A percentile compares a stretch with the other conserved stretches of the same genome.
phyloP scores from a whole-genome alignment of 768 basidiomycete species.

The Cyathus striatus region DNA sequence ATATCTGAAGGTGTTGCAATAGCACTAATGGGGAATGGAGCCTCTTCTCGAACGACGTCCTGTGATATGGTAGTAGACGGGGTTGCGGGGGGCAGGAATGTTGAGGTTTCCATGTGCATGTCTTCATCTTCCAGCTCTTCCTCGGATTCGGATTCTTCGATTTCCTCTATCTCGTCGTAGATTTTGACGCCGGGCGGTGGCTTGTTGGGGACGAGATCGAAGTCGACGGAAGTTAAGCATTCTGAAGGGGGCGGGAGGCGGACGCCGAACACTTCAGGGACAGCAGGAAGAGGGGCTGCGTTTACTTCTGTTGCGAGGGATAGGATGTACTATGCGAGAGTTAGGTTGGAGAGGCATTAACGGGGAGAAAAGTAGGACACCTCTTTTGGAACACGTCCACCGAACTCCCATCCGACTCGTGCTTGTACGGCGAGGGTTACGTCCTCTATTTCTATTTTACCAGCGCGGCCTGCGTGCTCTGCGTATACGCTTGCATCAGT shows the following conservation, averaged over 20 bases:
- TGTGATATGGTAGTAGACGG: slow-evolving; percentile 20
- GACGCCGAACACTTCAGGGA: slow-evolving; percentile 87
- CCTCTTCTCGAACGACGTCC: slow-evolving; percentile 37
- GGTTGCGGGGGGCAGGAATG: slow-evolving; percentile 33
- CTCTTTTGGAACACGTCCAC: slow-evolving; percentile 86
- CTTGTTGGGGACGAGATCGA: slow-evolving; percentile 82
- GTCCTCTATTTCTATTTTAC: slow-evolving; percentile 83
- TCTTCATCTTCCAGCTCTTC: slow-evolving; percentile 55
- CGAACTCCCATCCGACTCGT: slow-evolving; percentile 90
- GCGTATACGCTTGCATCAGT: slow-evolving; percentile 85
- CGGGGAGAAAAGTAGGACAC: slow-evolving; percentile 29
- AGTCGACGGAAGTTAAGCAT: slow-evolving; percentile 76
- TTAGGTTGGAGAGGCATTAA: neutral
- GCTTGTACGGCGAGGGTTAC: slow-evolving; percentile 79
- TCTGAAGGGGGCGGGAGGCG: slow-evolving; percentile 67
- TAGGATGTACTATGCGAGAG: slow-evolving; percentile 53
- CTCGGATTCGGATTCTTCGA: slow-evolving; percentile 69
- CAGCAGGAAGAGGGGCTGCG: slow-evolving; percentile 70
- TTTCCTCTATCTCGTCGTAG: slow-evolving; percentile 78
- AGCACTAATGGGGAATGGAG: slow-evolving; percentile 55
- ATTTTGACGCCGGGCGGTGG: slow-evolving; percentile 73
- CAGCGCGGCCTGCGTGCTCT: slow-evolving; percentile 75
- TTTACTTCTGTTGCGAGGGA: slow-evolving; percentile 84
- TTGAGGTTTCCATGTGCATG: slow-evolving; percentile 68
- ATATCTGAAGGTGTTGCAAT: slow-evolving; percentile 65